Base-by-base conservation (phyloP, 140 eudicot genomes). In the Anethum foeniculum region DNA sequence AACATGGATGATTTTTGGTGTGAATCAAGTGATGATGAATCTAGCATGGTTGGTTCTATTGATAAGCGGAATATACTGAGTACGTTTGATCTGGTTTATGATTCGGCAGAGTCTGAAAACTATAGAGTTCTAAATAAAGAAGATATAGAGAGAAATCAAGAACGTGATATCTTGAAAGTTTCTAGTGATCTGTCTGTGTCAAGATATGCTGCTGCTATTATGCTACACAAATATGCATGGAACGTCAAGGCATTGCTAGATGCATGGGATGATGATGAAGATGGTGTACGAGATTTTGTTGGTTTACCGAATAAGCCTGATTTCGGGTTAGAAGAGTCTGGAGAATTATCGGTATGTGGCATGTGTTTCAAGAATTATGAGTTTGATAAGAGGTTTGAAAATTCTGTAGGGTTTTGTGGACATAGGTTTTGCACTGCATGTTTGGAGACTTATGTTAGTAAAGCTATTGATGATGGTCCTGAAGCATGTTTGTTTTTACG, bases 221-320 rank as follows among this genome's bases (percentile, higher is more conserved):
- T 90, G 36, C 82, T 91, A 28, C 85, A 82, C 36, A 76, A 68
- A 5, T 75, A 85, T 80, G 85, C 84, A 32, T 91, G 97, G 93
- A 85, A 52, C 68, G 85, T 76, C 6, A 71, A 77, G 25, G 47
- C 72, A 7, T 85, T 82, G 79, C 89, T 80, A 25, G 93, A 88
- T 46, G 85, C 84, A 18, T 91, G 92, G 97, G 78, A 86, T 80
- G 79, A 86, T 68, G 87, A 83, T 52, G 90, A 83, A 76, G 90
- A 84, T 19, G 38, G 76, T 44, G 91, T 85, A 36, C 89, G 85
- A 0, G 76, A 84, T 18, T 41, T 82, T 12, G 80, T 81, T 68
- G 94, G 88, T 13, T 32, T 86, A 75, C 36, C 56, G 56, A 67
- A 78, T 3, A 52, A 54, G 21, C 77, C 83, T n/a, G 39, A 3